phyloP scores from a whole-genome alignment of 371 early-diverging fungal species.

The Lichtheimia corymbifera region DNA sequence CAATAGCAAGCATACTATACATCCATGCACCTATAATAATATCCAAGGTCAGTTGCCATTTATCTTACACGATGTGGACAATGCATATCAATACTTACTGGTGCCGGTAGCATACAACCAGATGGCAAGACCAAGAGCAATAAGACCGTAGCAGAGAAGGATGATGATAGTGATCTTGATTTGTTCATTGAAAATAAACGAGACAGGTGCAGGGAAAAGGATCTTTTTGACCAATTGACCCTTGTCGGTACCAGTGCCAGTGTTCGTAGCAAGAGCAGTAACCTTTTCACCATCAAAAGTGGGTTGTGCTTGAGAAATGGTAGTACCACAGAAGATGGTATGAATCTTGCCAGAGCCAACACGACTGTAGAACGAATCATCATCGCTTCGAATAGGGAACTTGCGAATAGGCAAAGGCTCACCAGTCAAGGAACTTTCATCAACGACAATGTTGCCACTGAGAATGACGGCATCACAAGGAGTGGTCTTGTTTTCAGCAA shows the following conservation, averaged over 20 bases:
- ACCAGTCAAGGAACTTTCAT: constrained; percentile 82
- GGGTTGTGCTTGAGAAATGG: constrained; percentile 49
- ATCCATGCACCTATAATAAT: constrained; percentile 29
- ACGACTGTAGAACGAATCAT: constrained; percentile 27
- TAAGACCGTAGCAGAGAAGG: constrained; percentile 62
- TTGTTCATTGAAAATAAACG: constrained; percentile 75
- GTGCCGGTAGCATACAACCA: constrained; percentile 55
- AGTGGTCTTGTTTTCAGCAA: constrained; percentile 28
- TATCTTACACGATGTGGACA: too few relatives aligned
- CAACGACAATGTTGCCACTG: constrained; percentile 72
- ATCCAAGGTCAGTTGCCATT: constrained; percentile 29
- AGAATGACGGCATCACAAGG: constrained; percentile 72
- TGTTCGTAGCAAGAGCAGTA: constrained; percentile 62
- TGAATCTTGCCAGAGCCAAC: constrained; percentile 46
- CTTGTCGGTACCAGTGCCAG: constrained; percentile 76
- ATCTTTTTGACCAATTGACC: constrained; percentile 82
- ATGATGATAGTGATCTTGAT: constrained; percentile 65
- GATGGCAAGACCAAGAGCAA: constrained; percentile 53
- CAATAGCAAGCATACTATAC: constrained; percentile 65
- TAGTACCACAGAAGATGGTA: constrained; percentile 67
- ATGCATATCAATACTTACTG: constrained; percentile 12
- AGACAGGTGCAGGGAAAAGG: constrained; percentile 63
- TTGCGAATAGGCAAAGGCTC: constrained; percentile 89
- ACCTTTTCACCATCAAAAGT: constrained; percentile 10
- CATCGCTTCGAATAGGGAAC: constrained; percentile 56